Evolutionary conservation across 1,139 yeast genomes (phyloP), one percentile per base, ranked within the genome.

Genomic region (Protomyces inouyei): DNA sequence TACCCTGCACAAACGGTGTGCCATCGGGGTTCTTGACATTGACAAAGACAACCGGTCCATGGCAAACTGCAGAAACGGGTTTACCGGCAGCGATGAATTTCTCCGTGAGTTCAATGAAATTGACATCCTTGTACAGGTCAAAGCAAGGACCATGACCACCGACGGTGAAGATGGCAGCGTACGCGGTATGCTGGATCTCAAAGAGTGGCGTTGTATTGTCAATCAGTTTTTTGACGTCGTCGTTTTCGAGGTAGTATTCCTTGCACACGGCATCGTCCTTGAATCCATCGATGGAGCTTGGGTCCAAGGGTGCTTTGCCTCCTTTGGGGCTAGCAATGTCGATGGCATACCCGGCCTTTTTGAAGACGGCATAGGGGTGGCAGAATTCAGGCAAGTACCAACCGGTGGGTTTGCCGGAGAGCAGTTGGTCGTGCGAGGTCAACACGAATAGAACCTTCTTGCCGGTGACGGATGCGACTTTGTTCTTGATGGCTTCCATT

Each of bases 21-120:
- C 84, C 84, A 40, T 72, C 68, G 57, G 74, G 70, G 68, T 80
- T 82, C 53, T 72, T 76, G 68, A 84, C 73, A 57, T 78, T 77
- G 43, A 77, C 80, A 65, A 85, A 81, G 67, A 84, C 77, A 52
- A 80, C 79, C 14, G 87, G 86, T 3, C 88, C 89, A 69, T 85
- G 89, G 74, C 89, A 85, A 25, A 85, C 87, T 16, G 88, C 86
- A 51, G 84, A 73, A 35, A 85, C 81, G 52, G 83, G 79, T 57
- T 87, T 87, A 43, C 82, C 82, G 28, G 55, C 66, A 60, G 45
- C 68, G 66, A 32, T 66, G 65, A 61, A 69, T 70, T 55, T 72
- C 69, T 65, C 73, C 8, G 56, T 12, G 12, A 55, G 12, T 38
- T 55, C 60, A 35, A 61, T 12, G 12, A 35, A 38, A 32, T 55